phyloP scores from a whole-genome alignment of 495 filamentous ascomycete species.

The Lentithecium fluviatile region DNA sequence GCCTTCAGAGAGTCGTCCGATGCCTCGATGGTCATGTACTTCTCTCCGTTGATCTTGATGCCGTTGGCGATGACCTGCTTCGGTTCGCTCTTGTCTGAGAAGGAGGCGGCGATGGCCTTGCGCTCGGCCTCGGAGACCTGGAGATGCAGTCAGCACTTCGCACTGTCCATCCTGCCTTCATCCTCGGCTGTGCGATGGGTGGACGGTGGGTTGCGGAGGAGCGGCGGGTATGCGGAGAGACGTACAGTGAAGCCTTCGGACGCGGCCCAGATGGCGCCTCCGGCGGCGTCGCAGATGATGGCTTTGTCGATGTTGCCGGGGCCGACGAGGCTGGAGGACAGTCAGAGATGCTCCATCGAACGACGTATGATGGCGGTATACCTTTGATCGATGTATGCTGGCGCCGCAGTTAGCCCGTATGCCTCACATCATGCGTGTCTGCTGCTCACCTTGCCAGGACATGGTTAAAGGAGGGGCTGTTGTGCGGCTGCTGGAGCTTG shows the following conservation, averaged over 20 bases:
- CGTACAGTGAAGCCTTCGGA: constrained; percentile 70
- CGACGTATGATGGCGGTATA: constrained; percentile 41
- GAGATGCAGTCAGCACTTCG: constrained; percentile 17
- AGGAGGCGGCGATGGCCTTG: constrained; percentile 53
- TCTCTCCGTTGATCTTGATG: constrained; percentile 67
- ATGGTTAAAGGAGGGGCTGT: constrained; percentile 42
- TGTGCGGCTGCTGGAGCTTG: constrained; percentile 5
- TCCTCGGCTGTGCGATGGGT: not conserved
- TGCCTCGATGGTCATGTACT: constrained; percentile 69
- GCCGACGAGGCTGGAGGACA: constrained; percentile 65
- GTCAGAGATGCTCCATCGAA: constrained; percentile 31
- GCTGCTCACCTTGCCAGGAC: constrained; percentile 62
- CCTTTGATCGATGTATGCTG: constrained; percentile 69
- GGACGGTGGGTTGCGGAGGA: not conserved
- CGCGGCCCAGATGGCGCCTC: constrained; percentile 81
- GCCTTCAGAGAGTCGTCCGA: constrained; percentile 79
- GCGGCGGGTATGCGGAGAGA: constrained; percentile 2
- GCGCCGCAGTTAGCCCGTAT: constrained; percentile 7
- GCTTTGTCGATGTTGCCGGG: constrained; percentile 81
- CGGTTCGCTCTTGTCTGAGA: constrained; percentile 49
- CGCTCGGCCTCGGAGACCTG: constrained; percentile 63
- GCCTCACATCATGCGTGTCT: constrained; percentile 15
- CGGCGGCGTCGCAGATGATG: constrained; percentile 78
- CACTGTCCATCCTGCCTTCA: not conserved
- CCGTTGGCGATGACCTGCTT: constrained; percentile 58